Conservation (phyloP, 805 yeast genomes). For the Jamesozyma hellenica region DNA sequence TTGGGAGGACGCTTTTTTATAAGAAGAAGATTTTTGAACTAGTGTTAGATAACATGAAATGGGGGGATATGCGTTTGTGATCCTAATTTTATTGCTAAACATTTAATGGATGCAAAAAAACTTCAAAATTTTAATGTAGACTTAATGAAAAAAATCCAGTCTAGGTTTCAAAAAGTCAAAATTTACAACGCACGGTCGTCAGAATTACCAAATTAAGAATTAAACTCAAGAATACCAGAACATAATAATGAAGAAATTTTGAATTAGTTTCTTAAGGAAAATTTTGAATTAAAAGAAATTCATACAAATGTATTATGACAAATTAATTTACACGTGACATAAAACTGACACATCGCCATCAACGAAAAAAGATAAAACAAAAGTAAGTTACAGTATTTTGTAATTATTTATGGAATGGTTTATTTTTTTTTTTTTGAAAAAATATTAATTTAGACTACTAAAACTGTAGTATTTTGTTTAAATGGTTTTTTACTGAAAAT, state of each 20-base stretch:
- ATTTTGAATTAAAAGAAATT: constrained; percentile 11
- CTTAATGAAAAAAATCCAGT: constrained; percentile 4
- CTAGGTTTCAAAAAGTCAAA: constrained; percentile 3
- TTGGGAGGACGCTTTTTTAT: constrained; percentile 9
- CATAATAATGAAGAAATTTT: constrained; percentile 6
- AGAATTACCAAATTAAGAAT: neutral
- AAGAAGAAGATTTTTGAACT: constrained; percentile 5
- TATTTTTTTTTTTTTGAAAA: no score
- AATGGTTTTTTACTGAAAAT: no score
- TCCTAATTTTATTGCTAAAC: constrained; percentile 5
- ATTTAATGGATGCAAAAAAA: constrained; percentile 8
- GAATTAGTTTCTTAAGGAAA: constrained; percentile 10
- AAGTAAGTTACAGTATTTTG: no score
- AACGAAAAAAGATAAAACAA: no score
- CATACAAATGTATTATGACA: no score
- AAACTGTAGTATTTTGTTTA: no score
- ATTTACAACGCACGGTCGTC: neutral
- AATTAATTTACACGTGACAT: no score
- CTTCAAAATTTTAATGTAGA: constrained; percentile 3
- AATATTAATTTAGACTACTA: no score
- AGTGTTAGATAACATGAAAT: constrained; percentile 11
- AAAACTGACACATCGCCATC: no score
- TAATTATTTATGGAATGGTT: no score
- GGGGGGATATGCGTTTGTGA: constrained; percentile 14
- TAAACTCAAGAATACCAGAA: neutral